These are phyloP conservation scores for Neurospora africana DNA, from an alignment of 495 filamentous ascomycete species.

Conservation along the genomic window DNA sequence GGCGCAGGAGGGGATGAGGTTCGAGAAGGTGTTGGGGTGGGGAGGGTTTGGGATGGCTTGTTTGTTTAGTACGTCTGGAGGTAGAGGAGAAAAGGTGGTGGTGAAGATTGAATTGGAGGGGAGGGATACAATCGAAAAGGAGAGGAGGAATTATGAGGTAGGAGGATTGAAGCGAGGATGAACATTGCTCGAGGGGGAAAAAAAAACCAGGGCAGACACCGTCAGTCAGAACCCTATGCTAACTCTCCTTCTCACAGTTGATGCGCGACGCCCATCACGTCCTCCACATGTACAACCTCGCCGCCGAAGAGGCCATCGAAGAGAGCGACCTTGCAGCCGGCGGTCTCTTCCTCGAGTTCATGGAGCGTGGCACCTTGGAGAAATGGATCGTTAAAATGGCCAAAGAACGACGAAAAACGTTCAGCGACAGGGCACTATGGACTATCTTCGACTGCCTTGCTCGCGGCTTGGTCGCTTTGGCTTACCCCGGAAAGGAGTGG, in stretches of 20 bases:
- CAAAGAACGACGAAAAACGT: background rate
- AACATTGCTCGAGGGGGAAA: background rate
- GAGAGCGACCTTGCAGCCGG: background rate
- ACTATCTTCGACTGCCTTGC: background rate
- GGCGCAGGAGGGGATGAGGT: background rate
- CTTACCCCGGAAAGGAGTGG: background rate
- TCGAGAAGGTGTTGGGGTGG: background rate
- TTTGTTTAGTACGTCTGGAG: background rate
- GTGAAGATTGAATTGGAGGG: background rate
- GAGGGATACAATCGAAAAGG: background rate
- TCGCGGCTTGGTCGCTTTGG: background rate
- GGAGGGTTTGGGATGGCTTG: background rate
- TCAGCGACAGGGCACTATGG: background rate
- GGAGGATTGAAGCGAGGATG: background rate
- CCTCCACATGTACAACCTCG: background rate
- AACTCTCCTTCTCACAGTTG: background rate
- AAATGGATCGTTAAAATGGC: background rate
- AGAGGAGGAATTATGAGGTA: background rate
- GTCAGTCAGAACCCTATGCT: background rate
- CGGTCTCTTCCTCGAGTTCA: background rate
- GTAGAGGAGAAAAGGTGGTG: background rate
- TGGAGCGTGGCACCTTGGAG: background rate
- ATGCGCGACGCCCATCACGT: background rate
- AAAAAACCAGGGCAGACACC: background rate
- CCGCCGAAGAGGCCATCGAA: background rate